These are phyloP conservation scores for Saraca asoca DNA, from an alignment of 331 rosid genomes.

Conservation along the genomic window DNA sequence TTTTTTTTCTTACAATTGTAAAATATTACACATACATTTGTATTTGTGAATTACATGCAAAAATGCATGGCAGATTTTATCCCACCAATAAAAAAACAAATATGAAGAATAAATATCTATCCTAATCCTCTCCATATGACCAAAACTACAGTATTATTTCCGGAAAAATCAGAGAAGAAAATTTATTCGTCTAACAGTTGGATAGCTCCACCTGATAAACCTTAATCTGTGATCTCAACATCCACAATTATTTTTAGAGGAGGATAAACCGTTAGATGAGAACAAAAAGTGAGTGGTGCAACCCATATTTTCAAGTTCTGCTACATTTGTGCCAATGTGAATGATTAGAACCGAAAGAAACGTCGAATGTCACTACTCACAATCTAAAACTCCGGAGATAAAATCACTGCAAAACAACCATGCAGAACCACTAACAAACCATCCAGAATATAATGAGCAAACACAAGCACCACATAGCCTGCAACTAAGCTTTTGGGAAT, in stretches of 20 bases:
- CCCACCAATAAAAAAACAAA: too few species aligned
- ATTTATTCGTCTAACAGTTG: neutral
- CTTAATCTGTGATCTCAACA: too few species aligned
- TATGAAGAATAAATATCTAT: too few species aligned
- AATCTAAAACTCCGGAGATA: too few species aligned
- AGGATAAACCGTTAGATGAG: neutral
- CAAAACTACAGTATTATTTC: too few species aligned
- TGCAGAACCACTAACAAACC: neutral
- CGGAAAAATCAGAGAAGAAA: neutral
- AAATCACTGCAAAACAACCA: neutral
- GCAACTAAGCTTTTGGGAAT: neutral
- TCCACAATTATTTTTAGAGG: neutral
- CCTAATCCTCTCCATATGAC: too few species aligned
- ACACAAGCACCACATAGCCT: conserved; percentile 6
- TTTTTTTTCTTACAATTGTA: too few species aligned
- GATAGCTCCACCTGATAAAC: neutral
- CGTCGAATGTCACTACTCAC: neutral
- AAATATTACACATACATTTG: too few species aligned
- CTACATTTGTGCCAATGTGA: neutral
- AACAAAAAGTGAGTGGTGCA: neutral
- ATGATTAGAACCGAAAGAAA: neutral
- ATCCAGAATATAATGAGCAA: neutral
- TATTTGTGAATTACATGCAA: too few species aligned
- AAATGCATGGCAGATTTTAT: too few species aligned
- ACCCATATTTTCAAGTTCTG: neutral